These are phyloP conservation scores for Termitomyces sp. DNA, from an alignment of 768 basidiomycete species.

Conservation along the genomic window DNA sequence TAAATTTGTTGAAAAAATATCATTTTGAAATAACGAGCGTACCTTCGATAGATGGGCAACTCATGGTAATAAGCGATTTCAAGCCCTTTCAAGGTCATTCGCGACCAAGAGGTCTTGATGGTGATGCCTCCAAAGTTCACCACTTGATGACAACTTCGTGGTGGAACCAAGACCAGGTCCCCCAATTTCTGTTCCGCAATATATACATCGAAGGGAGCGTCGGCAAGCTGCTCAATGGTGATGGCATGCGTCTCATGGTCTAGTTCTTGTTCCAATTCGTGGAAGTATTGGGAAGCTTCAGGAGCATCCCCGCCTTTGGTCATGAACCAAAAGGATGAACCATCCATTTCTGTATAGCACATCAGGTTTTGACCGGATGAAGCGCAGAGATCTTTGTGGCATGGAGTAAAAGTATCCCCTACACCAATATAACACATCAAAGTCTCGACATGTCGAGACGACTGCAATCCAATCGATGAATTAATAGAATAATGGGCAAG, in stretches of 20 bases:
- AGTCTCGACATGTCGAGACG: conserved; percentile 51
- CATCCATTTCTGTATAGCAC: conserved; percentile 71
- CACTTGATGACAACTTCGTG: conserved; percentile 79
- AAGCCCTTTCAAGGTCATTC: conserved; percentile 69
- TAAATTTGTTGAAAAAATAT: neutral
- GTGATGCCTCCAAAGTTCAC: conserved; percentile 78
- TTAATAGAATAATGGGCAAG: neutral
- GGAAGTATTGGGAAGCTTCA: conserved; percentile 55
- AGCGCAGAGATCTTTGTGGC: conserved; percentile 81
- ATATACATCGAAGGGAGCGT: conserved; percentile 66
- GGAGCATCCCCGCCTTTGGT: conserved; percentile 56
- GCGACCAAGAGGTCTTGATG: conserved; percentile 81
- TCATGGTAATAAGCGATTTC: conserved; percentile 62
- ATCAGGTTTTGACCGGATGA: conserved; percentile 86
- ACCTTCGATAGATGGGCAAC: conserved; percentile 79
- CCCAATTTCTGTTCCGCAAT: conserved; percentile 70
- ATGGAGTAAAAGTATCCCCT: conserved; percentile 80
- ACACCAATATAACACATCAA: conserved; percentile 84
- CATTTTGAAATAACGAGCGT: conserved; percentile 7
- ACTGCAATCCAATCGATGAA: conserved; percentile 27
- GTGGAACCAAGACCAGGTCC: conserved; percentile 78
- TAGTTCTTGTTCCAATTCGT: conserved; percentile 47
- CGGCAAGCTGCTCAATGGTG: conserved; percentile 55
- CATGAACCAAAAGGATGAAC: conserved; percentile 87
- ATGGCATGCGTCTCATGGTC: conserved; percentile 72